These are phyloP conservation scores for Rubroboletus satanas DNA, from an alignment of 768 basidiomycete species.

Conservation along the genomic window DNA sequence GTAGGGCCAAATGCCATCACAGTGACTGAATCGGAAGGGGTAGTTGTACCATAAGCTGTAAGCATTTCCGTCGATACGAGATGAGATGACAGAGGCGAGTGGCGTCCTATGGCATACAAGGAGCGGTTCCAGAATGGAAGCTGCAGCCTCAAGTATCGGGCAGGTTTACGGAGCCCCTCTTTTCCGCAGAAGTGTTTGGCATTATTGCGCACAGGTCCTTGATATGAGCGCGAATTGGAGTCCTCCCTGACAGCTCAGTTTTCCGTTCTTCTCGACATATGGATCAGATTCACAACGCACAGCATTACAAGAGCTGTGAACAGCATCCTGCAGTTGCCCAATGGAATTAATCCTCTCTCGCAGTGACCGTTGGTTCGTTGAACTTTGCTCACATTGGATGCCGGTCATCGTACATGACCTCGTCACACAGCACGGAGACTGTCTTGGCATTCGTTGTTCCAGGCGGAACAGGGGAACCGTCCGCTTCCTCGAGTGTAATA, in stretches of 20 bases:
- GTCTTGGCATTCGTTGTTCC: neutral
- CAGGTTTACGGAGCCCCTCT: slow-evolving; percentile 6
- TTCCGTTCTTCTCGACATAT: slow-evolving; percentile 7
- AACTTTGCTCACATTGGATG: neutral
- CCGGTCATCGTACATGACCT: neutral
- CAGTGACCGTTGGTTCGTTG: neutral
- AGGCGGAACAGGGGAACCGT: neutral
- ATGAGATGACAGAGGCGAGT: slow-evolving; percentile 19
- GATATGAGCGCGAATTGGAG: neutral
- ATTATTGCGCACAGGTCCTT: neutral
- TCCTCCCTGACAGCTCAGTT: slow-evolving; percentile 7
- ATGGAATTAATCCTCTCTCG: neutral
- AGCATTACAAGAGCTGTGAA: slow-evolving; percentile 1
- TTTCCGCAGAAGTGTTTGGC: slow-evolving; percentile 1
- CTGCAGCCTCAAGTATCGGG: neutral
- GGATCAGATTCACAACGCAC: slow-evolving; percentile 4
- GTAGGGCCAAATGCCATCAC: slow-evolving; percentile 11
- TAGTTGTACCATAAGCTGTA: neutral
- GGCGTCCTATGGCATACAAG: slow-evolving; percentile 9
- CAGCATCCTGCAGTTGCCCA: neutral
- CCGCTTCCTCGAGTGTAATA: neutral
- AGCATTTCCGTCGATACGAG: slow-evolving; percentile 14
- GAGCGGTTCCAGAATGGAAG: slow-evolving; percentile 13
- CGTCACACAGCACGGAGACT: neutral
- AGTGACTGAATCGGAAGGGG: slow-evolving; percentile 6